Evolutionary conservation across 2,329 filamentous ascomycete genomes (phyloP), one percentile per base, ranked within the genome.

Genomic region (Pseudocercospora musae): DNA sequence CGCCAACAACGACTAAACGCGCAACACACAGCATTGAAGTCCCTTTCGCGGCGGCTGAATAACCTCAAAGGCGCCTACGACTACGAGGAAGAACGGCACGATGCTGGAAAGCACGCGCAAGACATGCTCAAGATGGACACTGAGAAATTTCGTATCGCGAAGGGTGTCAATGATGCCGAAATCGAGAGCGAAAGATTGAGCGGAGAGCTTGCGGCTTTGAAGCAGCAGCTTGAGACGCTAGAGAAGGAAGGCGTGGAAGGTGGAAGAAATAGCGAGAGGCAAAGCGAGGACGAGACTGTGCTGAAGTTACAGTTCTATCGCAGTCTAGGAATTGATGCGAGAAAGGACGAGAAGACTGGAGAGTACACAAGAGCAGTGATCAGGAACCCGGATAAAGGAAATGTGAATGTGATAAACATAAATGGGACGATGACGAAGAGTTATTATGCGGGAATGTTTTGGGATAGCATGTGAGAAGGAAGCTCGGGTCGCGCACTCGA

Each of bases 371-470:
- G 91, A 73, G 94, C 93, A 0, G 85, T 96, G 18, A 89, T 98
- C 68, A 82, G 92, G 65, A 97, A 96, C 74, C 88, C 88, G 63
- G 84, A 87, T 68, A 94, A 92, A 80, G 93, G 92, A 8, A 93
- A 98, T 75, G 92, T 98, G 57, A 91, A 96, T 75, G 91, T 98
- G 55, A 89, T 99, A 64, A 96, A 96, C 72, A 88, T 99, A 75
- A 93, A 98, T 71, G 68, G 63, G 3, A 96, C 95, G 79, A 93
- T 96, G 76, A 94, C 91, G 62, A 85, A 88, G 65, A 94, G 90
- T 76, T 97, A 96, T 74, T 96, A 97, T 73, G 91, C 93, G 21
- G 96, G 96, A 72, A 96, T 96, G 76, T 96, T 98, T 74, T 99
- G 95, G 95, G 85, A 92, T 72, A 94, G 88, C 29, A 82, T 97